These are phyloP conservation scores for Aristolochia fimbriata DNA, from an alignment of 164 flowering plant genomes.

Conservation along the genomic window DNA sequence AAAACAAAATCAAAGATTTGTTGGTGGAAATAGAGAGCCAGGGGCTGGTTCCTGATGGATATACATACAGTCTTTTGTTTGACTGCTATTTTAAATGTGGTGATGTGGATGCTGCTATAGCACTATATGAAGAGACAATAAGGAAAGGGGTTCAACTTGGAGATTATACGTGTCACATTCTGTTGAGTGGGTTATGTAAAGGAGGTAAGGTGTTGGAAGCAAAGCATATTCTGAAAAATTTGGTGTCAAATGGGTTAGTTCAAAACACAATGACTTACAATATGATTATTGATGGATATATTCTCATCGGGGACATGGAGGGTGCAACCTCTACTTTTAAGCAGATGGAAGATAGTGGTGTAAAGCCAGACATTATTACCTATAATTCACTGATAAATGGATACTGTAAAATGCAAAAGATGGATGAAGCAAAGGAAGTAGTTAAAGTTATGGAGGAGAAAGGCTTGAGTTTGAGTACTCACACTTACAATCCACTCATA, in stretches of 20 bases:
- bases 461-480: slow-evolving; percentile 34
- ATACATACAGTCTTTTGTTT: slow-evolving; percentile 44
- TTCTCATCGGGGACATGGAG: slow-evolving; percentile 27
- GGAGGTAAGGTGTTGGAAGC: slow-evolving; percentile 46
- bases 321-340: slow-evolving; percentile 29
- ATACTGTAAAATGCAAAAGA: slow-evolving; percentile 35
- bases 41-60: slow-evolving; percentile 50
- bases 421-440: slow-evolving; percentile 53
- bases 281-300: slow-evolving; percentile 49
- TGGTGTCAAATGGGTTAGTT: slow-evolving; percentile 31
- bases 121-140: slow-evolving; percentile 28
- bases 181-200: slow-evolving; percentile 61
- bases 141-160: slow-evolving; percentile 32
- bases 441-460: slow-evolving; percentile 38
- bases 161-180: slow-evolving; percentile 31
- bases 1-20: slow-evolving; percentile 34
- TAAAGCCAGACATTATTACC: slow-evolving; percentile 36
- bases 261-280: slow-evolving; percentile 38
- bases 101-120: slow-evolving; percentile 28
- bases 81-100: slow-evolving; percentile 37
- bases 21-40: slow-evolving; percentile 42
- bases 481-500: slow-evolving; percentile 53
- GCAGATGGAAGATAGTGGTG: slow-evolving; percentile 34
- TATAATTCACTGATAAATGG: slow-evolving; percentile 42
- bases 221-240: slow-evolving; percentile 32